Evolutionary conservation across 768 basidiomycete genomes (phyloP), one percentile per base, ranked within the genome.

Genomic region (Lactarius quietus): DNA sequence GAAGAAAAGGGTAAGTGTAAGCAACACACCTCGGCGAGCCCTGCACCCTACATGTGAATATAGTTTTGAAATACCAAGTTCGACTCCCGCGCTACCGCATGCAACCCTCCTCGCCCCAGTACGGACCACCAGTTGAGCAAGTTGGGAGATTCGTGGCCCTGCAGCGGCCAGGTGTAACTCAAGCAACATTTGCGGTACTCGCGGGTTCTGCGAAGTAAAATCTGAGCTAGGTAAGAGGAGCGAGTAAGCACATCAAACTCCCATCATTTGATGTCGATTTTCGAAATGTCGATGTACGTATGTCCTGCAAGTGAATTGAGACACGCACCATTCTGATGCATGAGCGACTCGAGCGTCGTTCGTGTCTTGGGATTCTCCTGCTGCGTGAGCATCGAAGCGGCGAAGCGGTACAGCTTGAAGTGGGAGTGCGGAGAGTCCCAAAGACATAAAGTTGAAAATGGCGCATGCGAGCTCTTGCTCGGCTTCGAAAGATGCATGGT

Each of bases 401-500:
- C 76, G n/a, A 83, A 70, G 8, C 77, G 80, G 71, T 74, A 80
- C 26, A 76, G 75, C 56, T 73, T 74, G 68, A 83, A 82, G 64
- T 80, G 81, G 5, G 79, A 74, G 26, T 70, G 65, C 41, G 71
- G 66, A 56, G 69, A 68, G 26, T 68, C 67, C 74, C 73, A 63
- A 86, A 89, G 1, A 85, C 84, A 79, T 81, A 88, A 6, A 88
- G 78, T 71, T 85, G 72, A 69, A 86, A n/a, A n/a, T n/a, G n/a
- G n/a, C n/a, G n/a, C n/a, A n/a, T n/a, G n/a, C n/a, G n/a, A n/a
- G n/a, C n/a, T n/a, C n/a, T n/a, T n/a, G n/a, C n/a, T n/a, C n/a
- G n/a, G n/a, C n/a, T 69, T 88, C 84, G 83, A 74, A 82, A 87
- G 38, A 89, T 81, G 74, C 92, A 92, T 3, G 81, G 81, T 3